phyloP scores from a whole-genome alignment of 1,284 basidiomycete species.

The Pulchroboletus neoregius region DNA sequence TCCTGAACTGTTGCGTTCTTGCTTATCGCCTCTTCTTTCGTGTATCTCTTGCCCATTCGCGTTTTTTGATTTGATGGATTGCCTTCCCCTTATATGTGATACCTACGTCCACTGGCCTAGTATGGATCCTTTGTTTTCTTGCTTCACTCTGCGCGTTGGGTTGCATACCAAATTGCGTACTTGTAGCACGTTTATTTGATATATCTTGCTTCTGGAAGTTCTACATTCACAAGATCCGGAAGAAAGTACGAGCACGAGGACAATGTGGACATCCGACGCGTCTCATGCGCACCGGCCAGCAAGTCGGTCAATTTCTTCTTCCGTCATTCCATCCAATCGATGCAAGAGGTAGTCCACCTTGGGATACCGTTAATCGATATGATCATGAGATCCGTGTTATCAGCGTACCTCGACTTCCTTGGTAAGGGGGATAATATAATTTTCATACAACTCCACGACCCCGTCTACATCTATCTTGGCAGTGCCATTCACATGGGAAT shows the following conservation, averaged over 20 bases:
- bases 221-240: conserved; percentile 6
- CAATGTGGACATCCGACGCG: neutral
- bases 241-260: conserved; percentile 7
- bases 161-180: conserved; percentile 23
- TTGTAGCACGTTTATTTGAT: conserved; percentile 26
- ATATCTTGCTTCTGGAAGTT: conserved; percentile 20
- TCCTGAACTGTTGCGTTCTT: conserved; percentile 19
- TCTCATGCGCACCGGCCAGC: conserved; percentile 22
- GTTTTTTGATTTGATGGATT: conserved; percentile 8
- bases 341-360: conserved; percentile 91
- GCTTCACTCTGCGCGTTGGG: conserved; percentile 17
- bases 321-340: conserved; percentile 76
- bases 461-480: conserved; percentile 90
- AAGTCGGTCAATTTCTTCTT: conserved; percentile 75
- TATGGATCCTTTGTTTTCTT: conserved; percentile 23
- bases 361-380: conserved; percentile 2
- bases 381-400: neutral
- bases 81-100: conserved; percentile 13
- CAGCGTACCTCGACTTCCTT: conserved; percentile 92
- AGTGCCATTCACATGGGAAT: conserved; percentile 27
- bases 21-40: conserved; percentile 21
- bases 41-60: conserved; percentile 9
- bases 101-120: conserved; percentile 15
- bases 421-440: conserved; percentile 94
- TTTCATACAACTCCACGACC: conserved; percentile 90